Evolutionary conservation across 2,329 filamentous ascomycete species (phyloP).

Genomic region (Colletotrichum agaves): DNA sequence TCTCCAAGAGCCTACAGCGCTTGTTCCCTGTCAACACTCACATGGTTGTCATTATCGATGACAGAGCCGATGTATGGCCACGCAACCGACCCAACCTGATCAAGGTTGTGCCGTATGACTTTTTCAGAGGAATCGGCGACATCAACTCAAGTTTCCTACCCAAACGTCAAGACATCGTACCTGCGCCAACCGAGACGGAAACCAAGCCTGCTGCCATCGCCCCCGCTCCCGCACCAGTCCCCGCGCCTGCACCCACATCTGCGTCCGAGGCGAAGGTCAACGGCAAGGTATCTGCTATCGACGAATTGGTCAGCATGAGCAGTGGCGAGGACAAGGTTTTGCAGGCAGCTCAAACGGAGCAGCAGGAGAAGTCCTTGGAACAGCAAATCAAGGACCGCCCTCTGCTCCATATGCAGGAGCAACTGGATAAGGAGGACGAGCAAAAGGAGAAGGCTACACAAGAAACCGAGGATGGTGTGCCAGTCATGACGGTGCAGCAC

Average conservation of each 20-base stretch:
- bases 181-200: conserved; percentile 35
- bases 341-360: conserved; percentile 80
- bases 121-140: conserved; percentile 97
- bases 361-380: conserved; percentile 88
- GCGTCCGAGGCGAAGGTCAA: conserved; percentile 18
- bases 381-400: conserved; percentile 91
- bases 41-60: conserved; percentile 99
- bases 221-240: too few relatives aligned
- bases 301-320: conserved; percentile 81
- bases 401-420: conserved; percentile 89
- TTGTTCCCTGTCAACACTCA: conserved; percentile 97
- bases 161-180: conserved; percentile 71
- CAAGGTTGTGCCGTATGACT: conserved; percentile 95
- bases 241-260: not conserved
- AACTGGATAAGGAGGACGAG: conserved; percentile 87
- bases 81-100: conserved; percentile 92
- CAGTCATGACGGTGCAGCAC: conserved; percentile 32
- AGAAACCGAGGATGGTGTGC: conserved; percentile 51
- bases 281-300: conserved; percentile 61
- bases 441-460: conserved; percentile 62
- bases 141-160: conserved; percentile 98
- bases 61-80: conserved; percentile 94
- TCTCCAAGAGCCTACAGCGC: conserved; percentile 87
- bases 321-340: conserved; percentile 74
- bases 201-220: not conserved